Base-by-base conservation (phyloP, 179 eudicot species). In the Pouteria campechiana region DNA sequence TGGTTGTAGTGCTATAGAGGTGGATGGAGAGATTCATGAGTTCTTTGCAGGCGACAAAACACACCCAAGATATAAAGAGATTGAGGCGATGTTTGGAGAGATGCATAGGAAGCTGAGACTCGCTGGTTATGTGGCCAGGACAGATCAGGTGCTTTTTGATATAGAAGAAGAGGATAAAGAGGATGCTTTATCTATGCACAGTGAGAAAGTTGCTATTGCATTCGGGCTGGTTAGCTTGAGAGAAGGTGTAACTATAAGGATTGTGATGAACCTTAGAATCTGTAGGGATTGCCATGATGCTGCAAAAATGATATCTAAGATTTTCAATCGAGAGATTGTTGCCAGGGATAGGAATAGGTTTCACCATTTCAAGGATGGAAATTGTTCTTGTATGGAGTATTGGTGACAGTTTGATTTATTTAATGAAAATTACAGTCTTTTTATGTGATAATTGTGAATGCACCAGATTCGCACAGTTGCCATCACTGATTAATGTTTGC, bases 21-120 rank as follows among this genome's bases (percentile, higher is more conserved):
- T 38, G n/a, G 44, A 48, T 63, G 74, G 74, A 37, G 43, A 24
- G 27, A 47, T 59, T 48, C 63, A 74, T 50, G 76, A 69, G 43
- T 72, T 72, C 41, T 17, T 68, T 12, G 74, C 78, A 2, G 74
- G 78, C 19, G 74, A 72, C 48, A 60, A 52, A 39, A 52, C 64
- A 40, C 78, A 72, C 25, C 57, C 68, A 9, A 32, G 18, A 25
- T 59, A 63, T 3, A 15, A 63, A 15, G 74, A 63, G 43, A 72
- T 72, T 14, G 68, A 63, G 52, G 37, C 13, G 16, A 60, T 67
- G 70, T 49, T 72, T 60, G 60, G 39, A 13, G 60, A 58, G 34
- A 49, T 36, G 7, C 37, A 33, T 15, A 25, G 9, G 44, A 49
- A 25, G 54, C 34, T 49, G 7, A 49, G 28, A 27, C 37, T 25